Base-by-base conservation (phyloP, 768 basidiomycete species). In the Nidularia pulvinata region DNA sequence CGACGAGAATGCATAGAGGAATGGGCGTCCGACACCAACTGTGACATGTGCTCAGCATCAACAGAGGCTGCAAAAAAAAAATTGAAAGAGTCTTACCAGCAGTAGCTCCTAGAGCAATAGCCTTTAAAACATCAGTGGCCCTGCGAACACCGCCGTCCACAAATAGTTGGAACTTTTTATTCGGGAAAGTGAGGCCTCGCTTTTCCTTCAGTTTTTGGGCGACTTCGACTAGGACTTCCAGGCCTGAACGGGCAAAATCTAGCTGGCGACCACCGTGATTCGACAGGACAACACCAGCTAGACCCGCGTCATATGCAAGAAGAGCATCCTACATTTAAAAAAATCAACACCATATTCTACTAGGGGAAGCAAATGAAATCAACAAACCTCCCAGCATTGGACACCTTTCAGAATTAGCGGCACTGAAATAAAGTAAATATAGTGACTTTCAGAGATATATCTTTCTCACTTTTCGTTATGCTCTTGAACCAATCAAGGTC, bases 21-120 rank as follows among this genome's bases (percentile, higher is more conserved):
- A 93, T 9, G 93, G 91, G 22, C 95, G 81, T 4, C 93, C 93
- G 19, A 95, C 74, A 14, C 93, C 91, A 33, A 95, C 89, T 83
- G 51, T 25, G 30, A 10, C n/a, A n/a, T n/a, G n/a, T n/a, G n/a
- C n/a, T n/a, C n/a, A n/a, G n/a, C n/a, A n/a, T n/a, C n/a, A n/a
- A n/a, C n/a, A 43, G 4, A 43, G 42, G 14, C 14, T 19, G 42
- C 14, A 19, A n/a, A n/a, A n/a, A n/a, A n/a, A n/a, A n/a, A n/a
- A n/a, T n/a, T n/a, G n/a, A 7, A 10, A 16, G 25, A 5, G 2
- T 11, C 30, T 39, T 39, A 39, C 37, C 70, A 39, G 72, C 72
- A 42, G 69, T 68, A 13, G 91, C 91, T 4, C 91, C 90, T 16
- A 93, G 72, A 3, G 89, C 89, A 43, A 93, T 60, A 1, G 91